Evolutionary conservation across 257 asterid genomes (phyloP), one percentile per base, ranked within the genome.

Genomic region (Solanum infundibuliforme): DNA sequence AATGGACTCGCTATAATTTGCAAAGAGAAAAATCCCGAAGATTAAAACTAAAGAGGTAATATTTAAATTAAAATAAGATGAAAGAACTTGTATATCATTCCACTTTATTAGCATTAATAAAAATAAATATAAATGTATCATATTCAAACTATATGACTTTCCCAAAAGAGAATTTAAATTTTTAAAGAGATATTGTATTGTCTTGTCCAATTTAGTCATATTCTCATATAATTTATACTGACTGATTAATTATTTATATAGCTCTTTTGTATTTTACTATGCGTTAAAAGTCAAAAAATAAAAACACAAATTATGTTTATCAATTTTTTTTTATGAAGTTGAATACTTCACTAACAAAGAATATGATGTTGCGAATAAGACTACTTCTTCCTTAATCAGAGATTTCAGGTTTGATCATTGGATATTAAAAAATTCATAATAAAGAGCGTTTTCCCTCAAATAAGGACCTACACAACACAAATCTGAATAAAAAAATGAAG

Each of bases 381-480:
- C 1, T 55, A 18, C 0, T 55, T 0, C 0, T 55, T 18, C 0
- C 4, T 55, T 55, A 55, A 55, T 16, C 0, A 18, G 2, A 6
- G 1, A 55, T 55, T 55, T 55, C 1, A 55, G 0, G 4, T 55
- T 55, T 1, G 0, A 55, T 55, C n/a, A 18, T 9, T 0, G 0
- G 0, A 18, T 55, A 55, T 52, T 18, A 55, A 55, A 55, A 52
- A 2, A 0, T 2, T 55, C 4, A 18, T 55, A 55, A 55, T 18
- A 18, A 18, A 55, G 4, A 55, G 2, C 0, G 0, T 0, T 52
- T 52, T 52, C 1, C 60, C 8, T 52, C 9, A 48, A 48, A 48
- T 48, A 1, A 48, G 1, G 1, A 52, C 23, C 3, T 52, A 52
- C 1, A 3, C 60, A 16, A 55, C 65, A 0, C 4, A 18, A 55